Conservation (phyloP, 2,329 filamentous ascomycete genomes). For the Colletotrichum eremochloae region DNA sequence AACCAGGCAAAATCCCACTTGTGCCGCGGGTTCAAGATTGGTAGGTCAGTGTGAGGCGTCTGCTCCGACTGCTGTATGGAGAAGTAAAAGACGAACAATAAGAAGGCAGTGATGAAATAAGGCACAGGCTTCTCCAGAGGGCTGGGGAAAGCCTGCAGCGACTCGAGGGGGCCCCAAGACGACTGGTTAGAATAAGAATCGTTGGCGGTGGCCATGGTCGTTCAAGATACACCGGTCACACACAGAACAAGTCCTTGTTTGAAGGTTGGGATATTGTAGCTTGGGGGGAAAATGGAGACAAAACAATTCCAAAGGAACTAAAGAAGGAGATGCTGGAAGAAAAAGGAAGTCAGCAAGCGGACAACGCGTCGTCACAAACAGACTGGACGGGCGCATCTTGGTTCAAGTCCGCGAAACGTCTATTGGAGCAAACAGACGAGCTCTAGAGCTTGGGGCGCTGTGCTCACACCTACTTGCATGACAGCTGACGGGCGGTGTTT, state of each 20-base stretch:
- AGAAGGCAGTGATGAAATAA: constrained; percentile 36
- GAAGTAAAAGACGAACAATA: constrained; percentile 37
- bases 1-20: constrained; percentile 33
- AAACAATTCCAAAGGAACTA: background rate
- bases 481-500: constrained; percentile 38
- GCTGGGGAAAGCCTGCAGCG: constrained; percentile 33
- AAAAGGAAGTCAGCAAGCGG: constrained; percentile 34
- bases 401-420: constrained; percentile 29
- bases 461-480: constrained; percentile 20
- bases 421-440: constrained; percentile 27
- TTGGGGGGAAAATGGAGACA: background rate
- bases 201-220: constrained; percentile 38
- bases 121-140: constrained; percentile 36
- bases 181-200: constrained; percentile 29
- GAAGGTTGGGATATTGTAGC: background rate
- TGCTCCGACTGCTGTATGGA: constrained; percentile 32
- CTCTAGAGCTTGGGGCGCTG: constrained; percentile 35
- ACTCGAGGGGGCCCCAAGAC: constrained; percentile 35
- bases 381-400: constrained; percentile 38
- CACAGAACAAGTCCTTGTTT: constrained; percentile 6
- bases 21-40: constrained; percentile 16
- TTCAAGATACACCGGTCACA: constrained; percentile 13
- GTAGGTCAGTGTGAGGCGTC: constrained; percentile 14
- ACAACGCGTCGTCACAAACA: constrained; percentile 24
- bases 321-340: constrained; percentile 30